These are phyloP conservation scores for Pichia sp. DNA, from an alignment of 1,139 yeast species.

Conservation along the genomic window DNA sequence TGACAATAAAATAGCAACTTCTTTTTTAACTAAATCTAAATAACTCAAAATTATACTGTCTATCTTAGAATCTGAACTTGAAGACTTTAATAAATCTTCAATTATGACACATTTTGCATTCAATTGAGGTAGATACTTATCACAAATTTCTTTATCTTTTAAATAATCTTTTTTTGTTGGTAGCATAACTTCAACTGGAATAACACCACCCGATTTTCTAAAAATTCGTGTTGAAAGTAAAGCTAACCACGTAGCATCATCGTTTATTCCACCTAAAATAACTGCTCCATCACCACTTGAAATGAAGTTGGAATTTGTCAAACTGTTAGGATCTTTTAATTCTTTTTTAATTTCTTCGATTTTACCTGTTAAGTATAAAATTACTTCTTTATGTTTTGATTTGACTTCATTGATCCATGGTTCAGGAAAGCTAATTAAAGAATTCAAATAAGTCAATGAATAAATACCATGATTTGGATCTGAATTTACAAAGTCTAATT, in stretches of 20 bases:
- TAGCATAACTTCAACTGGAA: constrained; percentile 58
- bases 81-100: constrained; percentile 26
- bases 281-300: constrained; percentile 44
- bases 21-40: constrained; percentile 41
- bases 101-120: constrained; percentile 43
- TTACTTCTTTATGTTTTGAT: constrained; percentile 2
- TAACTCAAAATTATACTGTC: constrained; percentile 21
- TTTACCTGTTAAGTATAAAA: neutral
- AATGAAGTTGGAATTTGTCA: neutral
- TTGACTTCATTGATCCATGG: constrained; percentile 8
- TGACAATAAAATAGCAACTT: constrained; percentile 55
- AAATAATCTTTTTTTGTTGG: constrained; percentile 47
- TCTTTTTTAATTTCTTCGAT: neutral
- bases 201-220: constrained; percentile 45
- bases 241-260: constrained; percentile 51
- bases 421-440: constrained; percentile 2
- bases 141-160: constrained; percentile 38
- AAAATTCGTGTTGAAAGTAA: constrained; percentile 47
- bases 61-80: neutral
- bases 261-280: constrained; percentile 51
- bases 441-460: constrained; percentile 2
- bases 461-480: neutral
- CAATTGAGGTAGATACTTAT: constrained; percentile 38
- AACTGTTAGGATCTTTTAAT: neutral
- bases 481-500: constrained; percentile 4